A percentile compares a stretch with the other conserved stretches of the same genome.
Evolutionary conservation across 2,329 filamentous ascomycete genomes (phyloP).

Genomic region (Trichoderma semiorbis): DNA sequence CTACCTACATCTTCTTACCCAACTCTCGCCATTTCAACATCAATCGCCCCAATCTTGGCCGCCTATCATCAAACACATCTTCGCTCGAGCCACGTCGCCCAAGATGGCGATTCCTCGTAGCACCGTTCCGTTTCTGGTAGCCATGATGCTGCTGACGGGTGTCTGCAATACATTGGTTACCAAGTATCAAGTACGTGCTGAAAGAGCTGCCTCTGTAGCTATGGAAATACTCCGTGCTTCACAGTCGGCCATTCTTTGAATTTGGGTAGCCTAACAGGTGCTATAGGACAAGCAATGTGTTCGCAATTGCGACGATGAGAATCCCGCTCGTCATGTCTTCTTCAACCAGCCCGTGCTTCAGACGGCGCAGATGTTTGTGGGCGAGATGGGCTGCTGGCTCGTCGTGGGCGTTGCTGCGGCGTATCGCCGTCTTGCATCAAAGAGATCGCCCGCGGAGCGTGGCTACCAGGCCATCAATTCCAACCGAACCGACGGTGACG

Average conservation of each 20-base stretch:
- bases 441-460: constrained; percentile 40
- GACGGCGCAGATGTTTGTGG: constrained; percentile 96
- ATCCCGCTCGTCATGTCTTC: constrained; percentile 62
- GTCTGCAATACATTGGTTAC: constrained; percentile 96
- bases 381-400: constrained; percentile 94
- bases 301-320: constrained; percentile 72
- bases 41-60: neutral
- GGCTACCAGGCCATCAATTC: constrained; percentile 65
- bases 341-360: constrained; percentile 97
- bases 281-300: constrained; percentile 92
- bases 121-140: constrained; percentile 79
- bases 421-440: constrained; percentile 55
- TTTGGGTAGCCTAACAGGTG: neutral
- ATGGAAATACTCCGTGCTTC: neutral
- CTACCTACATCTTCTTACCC: neutral
- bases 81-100: neutral
- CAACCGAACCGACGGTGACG: constrained; percentile 32
- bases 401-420: constrained; percentile 71
- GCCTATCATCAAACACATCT: neutral
- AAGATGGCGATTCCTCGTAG: constrained; percentile 64
- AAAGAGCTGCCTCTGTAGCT: neutral
- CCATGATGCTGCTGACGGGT: constrained; percentile 94
- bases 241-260: neutral
- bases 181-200: constrained; percentile 76
- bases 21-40: neutral